Conservation (phyloP, 2,329 filamentous ascomycete genomes). For the Aspergillus sp. region DNA sequence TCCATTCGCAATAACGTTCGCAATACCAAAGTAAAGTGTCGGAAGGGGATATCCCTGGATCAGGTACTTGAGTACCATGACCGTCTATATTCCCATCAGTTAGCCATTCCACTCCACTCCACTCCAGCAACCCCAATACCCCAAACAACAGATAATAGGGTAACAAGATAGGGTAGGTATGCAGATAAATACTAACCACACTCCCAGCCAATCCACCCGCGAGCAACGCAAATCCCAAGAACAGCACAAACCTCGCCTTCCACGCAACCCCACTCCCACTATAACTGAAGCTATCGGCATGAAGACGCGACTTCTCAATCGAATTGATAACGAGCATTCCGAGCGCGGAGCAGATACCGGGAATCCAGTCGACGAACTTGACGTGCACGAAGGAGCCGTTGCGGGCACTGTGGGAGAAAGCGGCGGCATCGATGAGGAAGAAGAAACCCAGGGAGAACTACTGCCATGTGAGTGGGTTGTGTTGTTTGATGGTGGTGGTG, state of each 20-base stretch:
- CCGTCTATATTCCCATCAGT: constrained; percentile 47
- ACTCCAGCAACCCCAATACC: background rate
- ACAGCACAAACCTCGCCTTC: constrained; percentile 69
- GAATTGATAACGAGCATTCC: constrained; percentile 74
- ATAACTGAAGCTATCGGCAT: constrained; percentile 66
- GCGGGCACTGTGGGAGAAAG: constrained; percentile 62
- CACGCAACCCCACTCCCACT: constrained; percentile 67
- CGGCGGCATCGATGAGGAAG: constrained; percentile 67
- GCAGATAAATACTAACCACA: constrained; percentile 49
- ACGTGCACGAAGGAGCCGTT: constrained; percentile 66
- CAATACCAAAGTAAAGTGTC: constrained; percentile 68
- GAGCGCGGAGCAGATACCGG: constrained; percentile 67
- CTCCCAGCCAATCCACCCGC: constrained; percentile 68
- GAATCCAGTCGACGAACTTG: constrained; percentile 73
- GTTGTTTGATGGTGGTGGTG: background rate
- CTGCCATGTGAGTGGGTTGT: background rate
- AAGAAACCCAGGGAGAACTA: constrained; percentile 72
- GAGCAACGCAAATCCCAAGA: constrained; percentile 69
- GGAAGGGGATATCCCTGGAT: constrained; percentile 61
- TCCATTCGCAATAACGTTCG: constrained; percentile 66
- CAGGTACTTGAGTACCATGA: constrained; percentile 69
- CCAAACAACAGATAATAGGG: background rate
- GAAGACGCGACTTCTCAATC: constrained; percentile 68
- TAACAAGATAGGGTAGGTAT: constrained; percentile 1
- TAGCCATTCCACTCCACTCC: background rate